phyloP scores from a whole-genome alignment of 805 yeast species.

The Lachancea kluyveri region DNA sequence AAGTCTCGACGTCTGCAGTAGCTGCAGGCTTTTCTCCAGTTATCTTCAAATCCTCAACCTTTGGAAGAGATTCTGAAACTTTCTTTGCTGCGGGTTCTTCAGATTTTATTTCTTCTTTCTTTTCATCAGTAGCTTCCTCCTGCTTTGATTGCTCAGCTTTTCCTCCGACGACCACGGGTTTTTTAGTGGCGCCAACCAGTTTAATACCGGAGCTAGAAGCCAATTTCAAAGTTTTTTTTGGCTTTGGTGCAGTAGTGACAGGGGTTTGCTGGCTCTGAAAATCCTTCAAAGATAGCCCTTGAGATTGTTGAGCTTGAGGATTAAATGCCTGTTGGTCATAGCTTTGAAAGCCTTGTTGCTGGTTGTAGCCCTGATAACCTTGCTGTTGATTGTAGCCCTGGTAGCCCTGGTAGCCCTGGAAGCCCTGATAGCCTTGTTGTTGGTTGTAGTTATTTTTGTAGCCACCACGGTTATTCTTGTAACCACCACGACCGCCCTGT shows the following conservation, averaged over 20 bases:
- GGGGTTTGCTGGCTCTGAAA: constrained; percentile 60
- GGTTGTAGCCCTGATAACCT: constrained; percentile 10
- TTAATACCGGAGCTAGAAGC: constrained; percentile 61
- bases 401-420: constrained; percentile 22
- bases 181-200: constrained; percentile 46
- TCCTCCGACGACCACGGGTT: constrained; percentile 23
- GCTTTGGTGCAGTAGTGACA: constrained; percentile 39
- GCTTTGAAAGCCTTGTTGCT: constrained; percentile 13
- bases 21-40: constrained; percentile 28
- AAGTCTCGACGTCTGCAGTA: constrained; percentile 21
- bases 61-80: constrained; percentile 21
- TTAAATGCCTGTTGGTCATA: constrained; percentile 8
- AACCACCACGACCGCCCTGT: constrained; percentile 22
- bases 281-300: constrained; percentile 75
- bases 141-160: constrained; percentile 27
- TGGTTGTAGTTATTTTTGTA: constrained; percentile 21
- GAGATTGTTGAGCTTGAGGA: constrained; percentile 26
- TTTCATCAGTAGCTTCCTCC: constrained; percentile 15
- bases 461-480: constrained; percentile 27
- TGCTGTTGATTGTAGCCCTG: constrained; percentile 20
- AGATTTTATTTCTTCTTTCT: constrained; percentile 15
- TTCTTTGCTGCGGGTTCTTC: constrained; percentile 14
- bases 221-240: constrained; percentile 64
- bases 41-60: constrained; percentile 26
- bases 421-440: constrained; percentile 20